These are phyloP conservation scores for Geotrichum klebahnii DNA, from an alignment of 1,139 yeast species.

Conservation along the genomic window DNA sequence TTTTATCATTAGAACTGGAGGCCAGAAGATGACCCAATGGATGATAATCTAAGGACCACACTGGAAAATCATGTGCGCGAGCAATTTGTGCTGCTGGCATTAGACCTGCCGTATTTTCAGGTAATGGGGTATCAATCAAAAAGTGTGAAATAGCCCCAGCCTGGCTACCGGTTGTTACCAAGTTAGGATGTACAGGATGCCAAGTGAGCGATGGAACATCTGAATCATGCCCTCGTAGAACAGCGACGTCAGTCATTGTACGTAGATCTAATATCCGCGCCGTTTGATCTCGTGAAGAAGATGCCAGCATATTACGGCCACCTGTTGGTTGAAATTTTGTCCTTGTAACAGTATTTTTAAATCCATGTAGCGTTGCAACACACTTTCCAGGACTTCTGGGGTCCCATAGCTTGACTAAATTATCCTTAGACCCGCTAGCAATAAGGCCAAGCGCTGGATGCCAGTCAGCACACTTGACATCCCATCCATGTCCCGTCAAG, in stretches of 20 bases:
- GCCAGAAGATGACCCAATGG: constrained; percentile 89
- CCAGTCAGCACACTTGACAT: constrained; percentile 96
- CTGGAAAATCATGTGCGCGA: constrained; percentile 89
- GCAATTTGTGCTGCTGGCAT: constrained; percentile 53
- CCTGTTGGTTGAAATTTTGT: constrained; percentile 69
- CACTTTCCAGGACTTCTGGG: constrained; percentile 79
- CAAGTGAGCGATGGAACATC: constrained; percentile 84
- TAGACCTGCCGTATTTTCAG: constrained; percentile 32
- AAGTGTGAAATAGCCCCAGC: constrained; percentile 85
- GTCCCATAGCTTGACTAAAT: constrained; percentile 90
- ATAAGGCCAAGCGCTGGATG: constrained; percentile 77
- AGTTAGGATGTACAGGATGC: constrained; percentile 85
- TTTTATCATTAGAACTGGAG: constrained; percentile 89
- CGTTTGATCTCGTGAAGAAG: constrained; percentile 84
- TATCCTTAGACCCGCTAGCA: constrained; percentile 77
- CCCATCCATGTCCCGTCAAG: constrained; percentile 96
- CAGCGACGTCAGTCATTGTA: constrained; percentile 70
- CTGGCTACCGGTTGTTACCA: constrained; percentile 81
- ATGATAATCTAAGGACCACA: constrained; percentile 85
- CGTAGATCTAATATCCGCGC: constrained; percentile 83
- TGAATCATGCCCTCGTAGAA: constrained; percentile 73
- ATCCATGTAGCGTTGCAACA: constrained; percentile 79
- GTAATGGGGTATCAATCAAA: constrained; percentile 52
- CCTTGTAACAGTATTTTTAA: constrained; percentile 86
- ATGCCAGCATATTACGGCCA: constrained; percentile 70